phyloP scores from a whole-genome alignment of 2,329 filamentous ascomycete species.

The Botryotinia globosa region DNA sequence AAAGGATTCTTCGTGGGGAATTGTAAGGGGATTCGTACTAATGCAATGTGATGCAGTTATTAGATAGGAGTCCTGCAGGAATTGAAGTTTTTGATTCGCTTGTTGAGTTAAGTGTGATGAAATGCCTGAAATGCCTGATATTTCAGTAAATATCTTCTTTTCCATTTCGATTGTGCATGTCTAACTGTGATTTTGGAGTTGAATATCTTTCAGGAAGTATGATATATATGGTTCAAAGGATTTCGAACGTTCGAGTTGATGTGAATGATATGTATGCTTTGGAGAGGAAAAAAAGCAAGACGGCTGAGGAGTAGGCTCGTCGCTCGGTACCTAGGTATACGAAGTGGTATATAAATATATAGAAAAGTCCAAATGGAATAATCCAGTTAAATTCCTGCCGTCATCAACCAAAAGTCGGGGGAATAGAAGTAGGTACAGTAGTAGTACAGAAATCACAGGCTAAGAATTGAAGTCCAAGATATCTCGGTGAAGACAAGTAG shows the following conservation, averaged over 20 bases:
- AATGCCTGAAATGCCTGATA: conserved; percentile 22
- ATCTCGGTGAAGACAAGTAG: not conserved
- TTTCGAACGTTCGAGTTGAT: not conserved
- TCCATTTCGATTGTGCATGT: not conserved
- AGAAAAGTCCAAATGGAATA: conserved; percentile 6
- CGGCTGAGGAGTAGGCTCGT: not conserved
- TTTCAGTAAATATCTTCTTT: conserved; percentile 11
- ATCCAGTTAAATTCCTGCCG: not conserved
- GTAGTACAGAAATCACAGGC: conserved; percentile 2
- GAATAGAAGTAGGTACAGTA: not conserved
- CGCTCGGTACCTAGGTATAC: not conserved
- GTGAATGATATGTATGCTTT: not conserved
- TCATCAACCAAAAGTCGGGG: not conserved
- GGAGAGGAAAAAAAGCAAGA: not conserved
- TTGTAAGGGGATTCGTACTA: conserved; percentile 12
- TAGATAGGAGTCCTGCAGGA: conserved; percentile 22
- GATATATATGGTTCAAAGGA: not conserved
- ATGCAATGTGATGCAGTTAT: conserved; percentile 18
- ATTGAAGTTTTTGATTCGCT: conserved; percentile 21
- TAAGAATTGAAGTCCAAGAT: conserved; percentile 1
- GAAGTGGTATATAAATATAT: not conserved
- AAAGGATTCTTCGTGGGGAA: conserved; percentile 10
- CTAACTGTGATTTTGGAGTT: not conserved
- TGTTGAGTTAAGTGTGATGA: conserved; percentile 10
- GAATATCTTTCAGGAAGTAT: not conserved